phyloP scores from a whole-genome alignment of 208 protist species.

The Leishmania turanica region DNA sequence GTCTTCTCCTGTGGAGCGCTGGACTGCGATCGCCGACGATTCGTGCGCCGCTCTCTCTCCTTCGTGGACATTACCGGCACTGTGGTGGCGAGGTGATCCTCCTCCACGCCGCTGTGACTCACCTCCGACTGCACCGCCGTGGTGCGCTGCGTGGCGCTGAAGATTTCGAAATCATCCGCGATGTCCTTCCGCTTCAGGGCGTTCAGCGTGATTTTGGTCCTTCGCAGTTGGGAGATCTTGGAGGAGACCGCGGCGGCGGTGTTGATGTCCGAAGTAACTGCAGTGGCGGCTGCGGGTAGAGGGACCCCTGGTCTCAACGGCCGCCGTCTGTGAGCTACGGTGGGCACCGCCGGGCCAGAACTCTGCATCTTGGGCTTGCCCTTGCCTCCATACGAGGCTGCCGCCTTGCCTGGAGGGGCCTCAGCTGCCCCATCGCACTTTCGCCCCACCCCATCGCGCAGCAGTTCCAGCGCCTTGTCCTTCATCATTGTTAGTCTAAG shows the following conservation, averaged over 20 bases:
- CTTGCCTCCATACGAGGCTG: neutral
- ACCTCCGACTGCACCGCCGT: slow-evolving; percentile 14
- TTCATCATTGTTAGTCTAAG: slow-evolving; percentile 59
- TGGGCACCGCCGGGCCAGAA: neutral
- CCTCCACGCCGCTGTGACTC: slow-evolving; percentile 19
- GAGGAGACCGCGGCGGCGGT: slow-evolving; percentile 6
- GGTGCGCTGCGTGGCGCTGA: slow-evolving; percentile 41
- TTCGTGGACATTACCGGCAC: slow-evolving; percentile 28
- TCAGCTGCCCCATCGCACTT: neutral
- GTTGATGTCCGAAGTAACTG: neutral
- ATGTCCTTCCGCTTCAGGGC: slow-evolving; percentile 81
- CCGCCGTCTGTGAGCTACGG: neutral
- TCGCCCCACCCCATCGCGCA: slow-evolving; percentile 11
- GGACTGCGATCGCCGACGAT: neutral
- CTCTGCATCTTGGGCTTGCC: slow-evolving; percentile 1
- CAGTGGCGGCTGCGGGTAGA: neutral
- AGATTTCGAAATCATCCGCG: slow-evolving; percentile 70
- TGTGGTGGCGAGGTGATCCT: slow-evolving; percentile 37
- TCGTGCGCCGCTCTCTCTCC: neutral
- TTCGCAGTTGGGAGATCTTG: slow-evolving; percentile 25
- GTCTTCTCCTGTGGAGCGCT: neutral
- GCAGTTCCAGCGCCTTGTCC: slow-evolving; percentile 45
- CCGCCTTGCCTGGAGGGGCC: neutral
- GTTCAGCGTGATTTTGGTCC: slow-evolving; percentile 75
- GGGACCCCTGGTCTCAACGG: neutral